Base-by-base conservation (phyloP, 306 rosid genomes). In the Clitoria ternatea region DNA sequence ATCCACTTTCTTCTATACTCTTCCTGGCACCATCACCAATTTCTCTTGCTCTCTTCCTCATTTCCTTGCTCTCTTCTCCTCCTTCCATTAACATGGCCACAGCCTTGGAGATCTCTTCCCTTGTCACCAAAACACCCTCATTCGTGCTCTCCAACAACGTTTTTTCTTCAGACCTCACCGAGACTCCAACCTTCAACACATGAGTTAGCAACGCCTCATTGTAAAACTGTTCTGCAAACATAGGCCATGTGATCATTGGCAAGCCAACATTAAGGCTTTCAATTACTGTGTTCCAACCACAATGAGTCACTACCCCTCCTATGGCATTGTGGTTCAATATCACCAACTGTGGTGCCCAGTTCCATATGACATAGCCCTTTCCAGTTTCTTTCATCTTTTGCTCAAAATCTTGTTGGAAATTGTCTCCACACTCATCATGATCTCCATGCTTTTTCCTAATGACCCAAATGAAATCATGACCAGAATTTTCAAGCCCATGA, bases 171-270 rank as follows among this genome's bases (percentile, higher is more conserved):
- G 57, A 13, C 9, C 77, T 69, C 1, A 72, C 68, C 3, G 60
- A 8, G 60, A 59, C 36, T 2, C 69, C 68, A 22, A 72, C 5
- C 7, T 45, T 59, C 69, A 72, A 44, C 0, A 72, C 50, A 8
- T 72, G 20, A 35, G 4, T 18, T 3, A 61, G 0, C 42, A 77
- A 49, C 48, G 15, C 69, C 66, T 77, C 81, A 20, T 77, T 77
- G 49, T 48, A 60, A 37, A 77, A 77, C 60, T 77, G 76, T 0
- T 77, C 81, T 1, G 57, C 64, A 60, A 60, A 76, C 29, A 68
- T 6, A 1, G 80, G 80, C 80, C 80, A 76, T 12, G 75, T 68
- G 19, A 76, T 14, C 75, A 76, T 76, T 68, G 75, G 70, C 47
- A 76, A 48, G 4, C 80, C 80, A 18, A 27, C 44, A 76, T 18